Evolutionary conservation across 306 rosid species (phyloP).

Genomic region (Luffa aegyptiaca): DNA sequence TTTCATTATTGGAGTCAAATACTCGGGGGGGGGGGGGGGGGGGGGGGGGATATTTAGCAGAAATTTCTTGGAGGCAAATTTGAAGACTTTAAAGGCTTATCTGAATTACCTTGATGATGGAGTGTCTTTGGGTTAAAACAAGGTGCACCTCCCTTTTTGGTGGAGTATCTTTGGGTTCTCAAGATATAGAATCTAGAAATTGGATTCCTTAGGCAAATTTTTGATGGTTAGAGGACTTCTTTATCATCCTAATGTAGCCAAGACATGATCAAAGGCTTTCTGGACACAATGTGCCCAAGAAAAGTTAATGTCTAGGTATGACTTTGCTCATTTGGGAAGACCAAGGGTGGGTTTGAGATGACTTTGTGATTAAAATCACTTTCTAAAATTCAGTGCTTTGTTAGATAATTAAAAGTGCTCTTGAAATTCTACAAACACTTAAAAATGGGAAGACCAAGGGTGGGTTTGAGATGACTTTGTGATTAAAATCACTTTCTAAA

Average conservation of each 20-base stretch:
- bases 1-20: neutral
- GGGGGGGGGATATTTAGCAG: neutral
- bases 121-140: neutral
- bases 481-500: no score
- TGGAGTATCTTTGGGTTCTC: neutral
- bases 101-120: neutral
- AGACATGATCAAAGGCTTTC: neutral
- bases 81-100: neutral
- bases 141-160: neutral
- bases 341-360: neutral
- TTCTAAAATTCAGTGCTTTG: no score
- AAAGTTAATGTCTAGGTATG: neutral
- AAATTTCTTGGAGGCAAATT: neutral
- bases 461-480: neutral
- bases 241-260: neutral
- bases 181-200: neutral
- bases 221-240: neutral
- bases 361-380: no score
- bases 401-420: neutral
- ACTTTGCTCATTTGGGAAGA: neutral
- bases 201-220: neutral
- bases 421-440: no score
- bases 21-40: neutral
- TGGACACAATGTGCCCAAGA: no score
- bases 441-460: neutral